phyloP scores from a whole-genome alignment of 176 grass and related monocot genomes.

The Carex scoparia region DNA sequence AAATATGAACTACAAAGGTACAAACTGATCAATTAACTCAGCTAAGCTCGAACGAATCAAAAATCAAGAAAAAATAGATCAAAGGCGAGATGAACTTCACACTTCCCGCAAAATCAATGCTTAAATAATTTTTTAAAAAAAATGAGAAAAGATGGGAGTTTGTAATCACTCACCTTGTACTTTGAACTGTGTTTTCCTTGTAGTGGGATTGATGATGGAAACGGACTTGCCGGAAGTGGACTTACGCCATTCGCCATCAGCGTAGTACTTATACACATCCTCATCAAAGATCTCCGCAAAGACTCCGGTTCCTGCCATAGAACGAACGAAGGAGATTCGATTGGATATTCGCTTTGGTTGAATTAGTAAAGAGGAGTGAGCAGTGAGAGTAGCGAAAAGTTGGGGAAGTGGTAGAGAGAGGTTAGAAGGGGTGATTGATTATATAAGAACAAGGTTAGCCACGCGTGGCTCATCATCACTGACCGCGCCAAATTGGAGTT shows the following conservation, averaged over 20 bases:
- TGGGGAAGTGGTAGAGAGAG: background rate
- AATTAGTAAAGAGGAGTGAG: background rate
- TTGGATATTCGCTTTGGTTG: background rate
- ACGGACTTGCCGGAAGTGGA: conserved; percentile 83
- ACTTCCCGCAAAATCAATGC: background rate
- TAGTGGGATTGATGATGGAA: conserved; percentile 93
- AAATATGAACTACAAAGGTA: background rate
- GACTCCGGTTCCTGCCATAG: conserved; percentile 54
- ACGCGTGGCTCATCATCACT: conserved; percentile 10
- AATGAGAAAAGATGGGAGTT: background rate
- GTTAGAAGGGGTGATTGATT: background rate
- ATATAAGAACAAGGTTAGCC: conserved; percentile 18
- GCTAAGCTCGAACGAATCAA: background rate
- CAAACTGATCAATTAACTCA: background rate
- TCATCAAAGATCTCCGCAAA: conserved; percentile 72
- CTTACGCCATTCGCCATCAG: conserved; percentile 72
- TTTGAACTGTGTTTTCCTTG: conserved; percentile 65
- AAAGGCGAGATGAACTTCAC: background rate
- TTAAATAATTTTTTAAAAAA: background rate
- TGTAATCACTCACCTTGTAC: conserved; percentile 58
- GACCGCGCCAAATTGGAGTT: background rate
- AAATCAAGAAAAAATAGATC: background rate
- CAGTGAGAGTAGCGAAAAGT: background rate
- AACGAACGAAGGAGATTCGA: background rate
- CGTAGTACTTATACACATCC: conserved; percentile 87